Conservation (phyloP, 139 green algal species). For the Asterochloris sp. region DNA sequence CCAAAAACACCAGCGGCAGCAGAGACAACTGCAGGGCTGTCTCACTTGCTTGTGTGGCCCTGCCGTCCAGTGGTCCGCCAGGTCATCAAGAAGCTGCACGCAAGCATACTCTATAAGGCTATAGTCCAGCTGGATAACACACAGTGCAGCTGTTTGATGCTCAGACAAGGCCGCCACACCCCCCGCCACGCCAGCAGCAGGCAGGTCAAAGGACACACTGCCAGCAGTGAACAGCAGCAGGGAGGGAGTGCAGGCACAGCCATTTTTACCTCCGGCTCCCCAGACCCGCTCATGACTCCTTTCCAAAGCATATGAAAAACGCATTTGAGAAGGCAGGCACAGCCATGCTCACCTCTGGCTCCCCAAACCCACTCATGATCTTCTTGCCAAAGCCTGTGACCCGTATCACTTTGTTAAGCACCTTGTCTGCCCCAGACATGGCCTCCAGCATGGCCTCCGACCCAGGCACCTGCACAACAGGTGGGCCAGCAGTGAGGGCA, state of each 20-base stretch:
- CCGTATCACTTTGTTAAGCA: slow-evolving; percentile 29
- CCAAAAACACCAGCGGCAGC: neutral
- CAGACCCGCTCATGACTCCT: slow-evolving; percentile 28
- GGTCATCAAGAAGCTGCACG: slow-evolving; percentile 53
- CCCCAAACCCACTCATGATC: slow-evolving; percentile 32
- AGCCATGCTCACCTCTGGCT: no score
- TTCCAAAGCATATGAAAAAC: slow-evolving; percentile 34
- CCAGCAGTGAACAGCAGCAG: no score
- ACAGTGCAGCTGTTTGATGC: no score
- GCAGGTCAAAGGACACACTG: no score
- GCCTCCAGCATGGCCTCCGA: neutral
- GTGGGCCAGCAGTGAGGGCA: neutral
- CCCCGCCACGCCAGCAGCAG: no score
- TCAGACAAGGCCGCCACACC: no score
- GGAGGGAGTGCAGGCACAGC: no score
- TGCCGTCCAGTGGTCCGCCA: slow-evolving; percentile 60
- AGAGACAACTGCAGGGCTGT: neutral
- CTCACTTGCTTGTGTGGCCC: slow-evolving; percentile 12
- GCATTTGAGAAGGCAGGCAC: no score
- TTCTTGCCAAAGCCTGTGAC: slow-evolving; percentile 32
- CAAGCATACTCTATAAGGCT: no score
- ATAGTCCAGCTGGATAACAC: no score
- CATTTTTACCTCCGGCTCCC: no score
- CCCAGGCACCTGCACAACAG: slow-evolving; percentile 12
- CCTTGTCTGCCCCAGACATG: neutral